Conservation (phyloP, 2,329 filamentous ascomycete species). For the Trichophaea hybrida region DNA sequence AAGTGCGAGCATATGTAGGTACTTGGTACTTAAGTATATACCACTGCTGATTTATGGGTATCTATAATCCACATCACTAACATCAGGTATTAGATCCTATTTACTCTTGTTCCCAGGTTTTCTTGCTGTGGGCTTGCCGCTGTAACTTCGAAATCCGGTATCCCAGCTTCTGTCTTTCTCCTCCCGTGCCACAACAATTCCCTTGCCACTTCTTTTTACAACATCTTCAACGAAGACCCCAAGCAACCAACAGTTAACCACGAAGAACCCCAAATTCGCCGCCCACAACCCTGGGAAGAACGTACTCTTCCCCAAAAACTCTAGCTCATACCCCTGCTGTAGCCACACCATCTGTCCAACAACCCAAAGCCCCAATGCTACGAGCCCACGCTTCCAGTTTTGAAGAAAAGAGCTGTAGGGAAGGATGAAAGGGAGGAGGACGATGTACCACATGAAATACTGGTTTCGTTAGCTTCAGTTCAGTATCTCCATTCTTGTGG, state of each 20-base stretch:
- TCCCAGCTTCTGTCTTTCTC: no score
- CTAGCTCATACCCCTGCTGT: constrained; percentile 58
- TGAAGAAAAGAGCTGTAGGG: constrained; percentile 59
- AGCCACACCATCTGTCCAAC: constrained; percentile 48
- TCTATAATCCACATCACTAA: no score
- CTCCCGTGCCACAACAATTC: neutral
- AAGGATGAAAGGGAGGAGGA: constrained; percentile 83
- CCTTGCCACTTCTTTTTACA: neutral
- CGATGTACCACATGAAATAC: constrained; percentile 98
- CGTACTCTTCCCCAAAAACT: constrained; percentile 66
- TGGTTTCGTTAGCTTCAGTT: constrained; percentile 31
- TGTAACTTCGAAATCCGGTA: no score
- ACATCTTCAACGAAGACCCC: constrained; percentile 61
- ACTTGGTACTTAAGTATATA: no score
- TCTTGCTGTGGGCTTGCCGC: no score
- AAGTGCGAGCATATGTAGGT: no score
- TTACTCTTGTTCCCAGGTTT: no score
- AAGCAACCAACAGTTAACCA: constrained; percentile 75
- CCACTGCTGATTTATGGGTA: no score
- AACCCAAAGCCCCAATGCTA: constrained; percentile 59
- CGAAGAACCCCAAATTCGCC: constrained; percentile 63
- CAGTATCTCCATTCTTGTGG: neutral
- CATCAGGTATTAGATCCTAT: no score
- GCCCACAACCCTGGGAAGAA: constrained; percentile 76
- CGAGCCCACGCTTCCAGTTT: constrained; percentile 45